phyloP scores from a whole-genome alignment of 2,329 filamentous ascomycete species.

The Elsinoe batatas region DNA sequence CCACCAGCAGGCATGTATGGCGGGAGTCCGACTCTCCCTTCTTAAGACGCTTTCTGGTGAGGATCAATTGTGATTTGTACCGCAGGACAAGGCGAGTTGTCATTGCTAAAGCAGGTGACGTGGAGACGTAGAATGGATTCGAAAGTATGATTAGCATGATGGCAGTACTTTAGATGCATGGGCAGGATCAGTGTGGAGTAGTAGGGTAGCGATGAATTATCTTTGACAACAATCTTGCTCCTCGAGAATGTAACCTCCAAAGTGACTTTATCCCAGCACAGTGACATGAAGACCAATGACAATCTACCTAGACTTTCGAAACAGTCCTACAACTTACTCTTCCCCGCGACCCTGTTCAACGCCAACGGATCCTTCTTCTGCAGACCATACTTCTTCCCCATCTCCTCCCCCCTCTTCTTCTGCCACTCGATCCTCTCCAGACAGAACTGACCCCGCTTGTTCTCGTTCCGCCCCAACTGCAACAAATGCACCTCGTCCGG shows the following conservation, averaged over 20 bases:
- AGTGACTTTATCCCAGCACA: no score
- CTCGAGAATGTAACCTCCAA: no score
- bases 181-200: background rate
- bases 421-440: slow-evolving; percentile 55
- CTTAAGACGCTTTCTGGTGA: background rate
- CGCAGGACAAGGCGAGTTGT: background rate
- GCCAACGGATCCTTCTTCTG: slow-evolving; percentile 33
- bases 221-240: background rate
- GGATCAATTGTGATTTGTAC: background rate
- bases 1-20: background rate
- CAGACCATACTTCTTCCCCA: slow-evolving; percentile 52
- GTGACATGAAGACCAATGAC: background rate
- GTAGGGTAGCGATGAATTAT: slow-evolving; percentile 1
- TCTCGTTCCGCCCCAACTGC: slow-evolving; percentile 74
- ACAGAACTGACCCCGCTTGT: slow-evolving; percentile 52
- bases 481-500: slow-evolving; percentile 91
- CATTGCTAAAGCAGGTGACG: background rate
- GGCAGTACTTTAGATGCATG: background rate
- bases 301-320: background rate
- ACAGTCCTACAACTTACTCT: slow-evolving; percentile 32
- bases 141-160: background rate
- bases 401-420: slow-evolving; percentile 52
- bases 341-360: slow-evolving; percentile 32
- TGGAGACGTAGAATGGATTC: background rate
- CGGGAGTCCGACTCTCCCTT: background rate